These are phyloP conservation scores for Bathelium albidoporum DNA, from an alignment of 495 filamentous ascomycete genomes.

Conservation along the genomic window DNA sequence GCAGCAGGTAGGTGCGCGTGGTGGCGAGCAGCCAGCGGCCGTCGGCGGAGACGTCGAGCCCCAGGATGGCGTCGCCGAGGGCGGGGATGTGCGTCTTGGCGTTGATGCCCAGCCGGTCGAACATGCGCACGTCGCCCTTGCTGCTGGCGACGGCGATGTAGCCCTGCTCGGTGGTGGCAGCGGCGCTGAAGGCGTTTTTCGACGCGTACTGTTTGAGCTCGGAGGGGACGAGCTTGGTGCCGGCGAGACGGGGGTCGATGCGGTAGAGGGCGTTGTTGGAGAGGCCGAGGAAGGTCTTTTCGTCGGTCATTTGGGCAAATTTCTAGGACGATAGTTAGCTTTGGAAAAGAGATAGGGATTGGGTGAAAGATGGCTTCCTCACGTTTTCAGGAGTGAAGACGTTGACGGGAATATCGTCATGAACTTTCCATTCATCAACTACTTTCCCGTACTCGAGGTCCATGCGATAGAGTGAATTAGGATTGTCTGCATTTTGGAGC, in stretches of 20 bases:
- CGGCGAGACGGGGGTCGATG: conserved; percentile 81
- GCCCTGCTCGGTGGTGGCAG: conserved; percentile 89
- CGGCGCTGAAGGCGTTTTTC: conserved; percentile 92
- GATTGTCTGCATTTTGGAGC: conserved; percentile 71
- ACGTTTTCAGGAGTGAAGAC: conserved; percentile 84
- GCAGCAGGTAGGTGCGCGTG: conserved; percentile 86
- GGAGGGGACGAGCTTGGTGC: conserved; percentile 84
- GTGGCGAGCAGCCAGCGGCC: conserved; percentile 93
- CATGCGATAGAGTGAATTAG: conserved; percentile 94
- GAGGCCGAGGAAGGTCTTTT: conserved; percentile 88
- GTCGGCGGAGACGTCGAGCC: conserved; percentile 87
- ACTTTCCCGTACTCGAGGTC: conserved; percentile 97
- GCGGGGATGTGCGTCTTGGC: conserved; percentile 96
- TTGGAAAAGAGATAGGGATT: conserved; percentile 21
- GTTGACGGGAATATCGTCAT: conserved; percentile 87
- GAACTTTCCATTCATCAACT: conserved; percentile 99
- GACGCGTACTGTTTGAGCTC: conserved; percentile 90
- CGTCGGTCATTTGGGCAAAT: conserved; percentile 93
- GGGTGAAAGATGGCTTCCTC: conserved; percentile 12
- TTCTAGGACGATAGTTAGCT: conserved; percentile 44
- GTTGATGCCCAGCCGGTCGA: conserved; percentile 91
- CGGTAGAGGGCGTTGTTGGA: conserved; percentile 88
- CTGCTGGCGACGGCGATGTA: conserved; percentile 94
- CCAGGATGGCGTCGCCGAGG: conserved; percentile 88
- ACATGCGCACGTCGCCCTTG: conserved; percentile 95